Percentiles rank a stretch among this genome's conserved stretches.
Evolutionary conservation across 225 moss, liverwort and hornwort species (phyloP).

Genomic region (Rhytidiadelphus loreus): DNA sequence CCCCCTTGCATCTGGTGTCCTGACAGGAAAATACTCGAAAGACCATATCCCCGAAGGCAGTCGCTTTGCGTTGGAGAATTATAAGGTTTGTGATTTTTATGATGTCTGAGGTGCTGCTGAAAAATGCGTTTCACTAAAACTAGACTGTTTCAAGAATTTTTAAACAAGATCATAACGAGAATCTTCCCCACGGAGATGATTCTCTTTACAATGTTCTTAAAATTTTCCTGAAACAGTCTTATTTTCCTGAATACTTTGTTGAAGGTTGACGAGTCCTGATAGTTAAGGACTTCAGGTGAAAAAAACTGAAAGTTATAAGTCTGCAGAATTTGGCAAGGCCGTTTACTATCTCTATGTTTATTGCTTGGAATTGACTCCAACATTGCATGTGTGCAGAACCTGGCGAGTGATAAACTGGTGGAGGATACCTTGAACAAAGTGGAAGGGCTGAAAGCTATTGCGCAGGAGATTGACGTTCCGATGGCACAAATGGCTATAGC

Average conservation of each 20-base stretch:
- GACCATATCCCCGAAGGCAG: conserved; percentile 68
- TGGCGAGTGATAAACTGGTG: conserved; percentile 55
- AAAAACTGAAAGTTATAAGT: neutral
- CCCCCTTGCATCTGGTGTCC: conserved; percentile 89
- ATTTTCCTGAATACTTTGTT: neutral
- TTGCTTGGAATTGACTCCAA: neutral
- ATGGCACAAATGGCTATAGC: conserved; percentile 84
- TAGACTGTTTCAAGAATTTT: neutral
- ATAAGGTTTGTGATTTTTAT: conserved; percentile 43
- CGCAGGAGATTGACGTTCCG: conserved; percentile 47
- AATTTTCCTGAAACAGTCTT: neutral
- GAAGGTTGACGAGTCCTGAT: neutral
- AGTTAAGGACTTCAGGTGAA: neutral
- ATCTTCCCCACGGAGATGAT: neutral
- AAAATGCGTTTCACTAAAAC: neutral
- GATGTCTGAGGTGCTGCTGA: neutral
- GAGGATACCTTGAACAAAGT: conserved; percentile 67
- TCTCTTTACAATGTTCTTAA: neutral
- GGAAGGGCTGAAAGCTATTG: conserved; percentile 66
- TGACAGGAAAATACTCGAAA: conserved; percentile 76
- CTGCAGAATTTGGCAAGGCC: neutral
- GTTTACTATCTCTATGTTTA: neutral
- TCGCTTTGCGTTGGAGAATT: conserved; percentile 59
- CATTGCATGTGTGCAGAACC: conserved; percentile 24
- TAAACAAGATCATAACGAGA: neutral